A percentile compares a stretch with the other conserved stretches of the same genome.
Evolutionary conservation across 139 green algal genomes (phyloP).

Genomic region (Closterium sp.): DNA sequence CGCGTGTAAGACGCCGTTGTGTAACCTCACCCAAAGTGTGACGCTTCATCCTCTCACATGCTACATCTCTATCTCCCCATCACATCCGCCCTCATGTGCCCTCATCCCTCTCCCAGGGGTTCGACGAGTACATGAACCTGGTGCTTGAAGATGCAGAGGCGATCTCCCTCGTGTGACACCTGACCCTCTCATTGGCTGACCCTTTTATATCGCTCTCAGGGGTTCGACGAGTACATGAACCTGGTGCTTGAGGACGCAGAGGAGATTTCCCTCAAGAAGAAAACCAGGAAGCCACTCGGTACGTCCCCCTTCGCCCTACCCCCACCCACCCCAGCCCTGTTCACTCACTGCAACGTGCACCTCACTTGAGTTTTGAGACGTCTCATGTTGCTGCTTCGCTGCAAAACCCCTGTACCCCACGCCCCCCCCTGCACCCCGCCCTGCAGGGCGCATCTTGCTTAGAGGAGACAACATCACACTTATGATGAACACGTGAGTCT

Average conservation of each 20-base stretch:
- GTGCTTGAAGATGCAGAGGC: background rate
- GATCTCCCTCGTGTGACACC: too few species aligned
- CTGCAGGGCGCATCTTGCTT: slow-evolving; percentile 81
- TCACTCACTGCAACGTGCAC: background rate
- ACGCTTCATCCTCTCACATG: background rate
- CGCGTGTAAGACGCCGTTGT: too few species aligned
- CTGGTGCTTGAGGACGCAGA: slow-evolving; percentile 97
- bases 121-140: slow-evolving; percentile 99
- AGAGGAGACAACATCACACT: slow-evolving; percentile 99
- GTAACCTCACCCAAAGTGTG: background rate
- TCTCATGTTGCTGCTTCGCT: too few species aligned
- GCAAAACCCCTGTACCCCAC: too few species aligned
- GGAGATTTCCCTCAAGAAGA: slow-evolving; percentile 92
- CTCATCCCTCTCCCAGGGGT: slow-evolving; percentile 61
- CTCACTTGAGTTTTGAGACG: background rate
- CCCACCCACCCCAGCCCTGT: background rate
- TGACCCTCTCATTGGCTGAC: too few species aligned
- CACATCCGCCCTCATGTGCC: background rate
- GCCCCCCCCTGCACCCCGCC: too few species aligned
- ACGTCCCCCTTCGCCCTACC: background rate
- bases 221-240: slow-evolving; percentile 99
- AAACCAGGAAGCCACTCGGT: slow-evolving; percentile 86
- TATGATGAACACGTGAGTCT: slow-evolving; percentile 66
- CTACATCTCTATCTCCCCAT: background rate
- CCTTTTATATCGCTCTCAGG: slow-evolving; percentile 26